Percentiles rank a stretch among this genome's conserved stretches.
Conservation (phyloP, 2,329 filamentous ascomycete species). For the Epichloe typhina region DNA sequence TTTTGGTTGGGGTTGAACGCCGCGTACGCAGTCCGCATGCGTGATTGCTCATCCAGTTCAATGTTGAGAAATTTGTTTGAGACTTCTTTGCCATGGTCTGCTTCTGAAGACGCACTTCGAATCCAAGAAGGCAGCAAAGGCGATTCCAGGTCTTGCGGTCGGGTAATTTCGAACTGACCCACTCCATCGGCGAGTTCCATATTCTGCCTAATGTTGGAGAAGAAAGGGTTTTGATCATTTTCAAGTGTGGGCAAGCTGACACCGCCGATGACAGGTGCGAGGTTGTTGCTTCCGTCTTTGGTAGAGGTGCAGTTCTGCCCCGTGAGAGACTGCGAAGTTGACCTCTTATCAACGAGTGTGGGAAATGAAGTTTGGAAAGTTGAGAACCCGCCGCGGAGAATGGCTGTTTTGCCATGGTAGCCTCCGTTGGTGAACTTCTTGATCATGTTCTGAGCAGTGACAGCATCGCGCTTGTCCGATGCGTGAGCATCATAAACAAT, state of each 20-base stretch:
- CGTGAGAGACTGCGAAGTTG: constrained; percentile 17
- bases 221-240: constrained; percentile 73
- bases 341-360: constrained; percentile 43
- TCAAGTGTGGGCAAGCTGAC: constrained; percentile 64
- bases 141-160: constrained; percentile 32
- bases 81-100: constrained; percentile 65
- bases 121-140: constrained; percentile 65
- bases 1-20: constrained; percentile 29
- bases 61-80: constrained; percentile 75
- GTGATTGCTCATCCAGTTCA: constrained; percentile 71
- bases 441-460: constrained; percentile 70
- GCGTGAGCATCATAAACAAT: constrained; percentile 80
- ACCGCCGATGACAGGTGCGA: constrained; percentile 71
- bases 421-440: constrained; percentile 86
- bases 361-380: constrained; percentile 59
- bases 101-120: constrained; percentile 47
- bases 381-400: constrained; percentile 72
- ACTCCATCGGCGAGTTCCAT: constrained; percentile 91
- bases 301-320: constrained; percentile 11
- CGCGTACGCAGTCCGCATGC: constrained; percentile 73
- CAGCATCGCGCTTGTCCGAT: constrained; percentile 64
- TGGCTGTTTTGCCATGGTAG: constrained; percentile 58
- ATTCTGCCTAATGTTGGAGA: constrained; percentile 90
- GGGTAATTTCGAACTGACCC: constrained; percentile 55
- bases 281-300: constrained; percentile 23